Base-by-base conservation (phyloP, 176 grass and related monocot species). In the Musa itinerans region DNA sequence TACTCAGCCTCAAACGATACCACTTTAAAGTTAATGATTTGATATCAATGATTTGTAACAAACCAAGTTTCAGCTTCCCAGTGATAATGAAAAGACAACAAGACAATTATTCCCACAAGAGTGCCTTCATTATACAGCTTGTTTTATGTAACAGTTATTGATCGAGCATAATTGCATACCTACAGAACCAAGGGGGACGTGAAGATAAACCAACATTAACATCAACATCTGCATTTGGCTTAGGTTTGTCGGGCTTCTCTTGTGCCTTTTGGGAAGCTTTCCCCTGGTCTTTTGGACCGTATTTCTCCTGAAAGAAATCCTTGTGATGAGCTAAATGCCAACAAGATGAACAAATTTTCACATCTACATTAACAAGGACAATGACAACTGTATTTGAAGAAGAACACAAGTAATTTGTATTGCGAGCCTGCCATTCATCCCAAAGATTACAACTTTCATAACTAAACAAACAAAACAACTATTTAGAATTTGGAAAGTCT, bases 151-250 rank as follows among this genome's bases (percentile, higher is more conserved):
- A 43, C 4, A 43, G 4, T 43, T 76, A 58, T 68, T 61, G 25
- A 76, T 74, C 49, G 48, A 56, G 72, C 1, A 63, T n/a, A 75
- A 63, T 54, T 15, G 50, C 74, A 68, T 80, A 99, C 95, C 95
- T 99, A 81, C 95, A 99, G 73, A 84, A 73, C 95, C 95, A 99
- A 72, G 95, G 95, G 48, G 90, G 90, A 9, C 75, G 61, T 55
- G 84, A 77, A 25, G 95, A 99, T 52, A 99, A 73, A 12, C 95
- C 90, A 53, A 99, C 88, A 79, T 84, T 91, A 59, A 89, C 83
- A 81, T 99, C 95, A 62, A 99, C 83, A 87, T 99, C 90, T 1
- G 83, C 84, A 89, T 94, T 99, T 79, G 79, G 88, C 71, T 99
- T 99, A 69, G 86, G 88, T 66, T 91, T 98, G n/a, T 98, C 86